Base-by-base conservation (phyloP, 2,329 filamentous ascomycete species). In the Thielaviopsis punctulata region DNA sequence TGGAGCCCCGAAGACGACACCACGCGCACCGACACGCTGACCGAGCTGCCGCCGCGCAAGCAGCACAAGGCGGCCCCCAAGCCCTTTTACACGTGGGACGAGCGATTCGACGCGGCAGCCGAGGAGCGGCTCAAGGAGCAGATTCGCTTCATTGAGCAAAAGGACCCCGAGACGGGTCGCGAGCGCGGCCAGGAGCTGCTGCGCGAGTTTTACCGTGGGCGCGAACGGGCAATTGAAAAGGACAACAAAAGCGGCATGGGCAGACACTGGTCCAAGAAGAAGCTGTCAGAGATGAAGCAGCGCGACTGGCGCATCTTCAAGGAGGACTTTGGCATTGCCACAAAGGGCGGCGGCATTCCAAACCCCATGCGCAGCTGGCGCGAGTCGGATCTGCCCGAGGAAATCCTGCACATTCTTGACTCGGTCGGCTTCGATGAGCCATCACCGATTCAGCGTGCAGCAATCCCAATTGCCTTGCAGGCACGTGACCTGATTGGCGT, bases 261-360 rank as follows among this genome's bases (percentile, higher is more conserved):
- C 60, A 89, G 89, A 65, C 88, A 95, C 66, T 98, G 92, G 92
- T 88, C 85, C 52, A 86, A 95, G 63, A 98, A 98, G 78, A 77
- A 75, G 56, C 71, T 96, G 57, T 80, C 85, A 13, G 86, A 95
- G 61, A 98, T 98, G 92, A 85, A 87, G 57, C 89, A 96, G 68
- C 77, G 92, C 64, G 92, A 98, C 67, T 98, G 92, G 92, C 86
- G 92, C 63, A 96, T 98, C 60, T 95, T 98, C 79, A 98, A 96
- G 68, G 92, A 96, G 66, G 89, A 98, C 66, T 96, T 95, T 69
- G 93, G 92, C 60, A 98, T 98, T 63, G 76, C 83, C 41, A 95
- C 88, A 8, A 96, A 95, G 66, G 92, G 92, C 54, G 90, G 90
- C 44, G 75, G 76, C 23, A 87, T 96, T 52, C 92, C 92, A 1